Conservation (phyloP, 2,329 filamentous ascomycete species). For the Arthrocladium fulminans region DNA sequence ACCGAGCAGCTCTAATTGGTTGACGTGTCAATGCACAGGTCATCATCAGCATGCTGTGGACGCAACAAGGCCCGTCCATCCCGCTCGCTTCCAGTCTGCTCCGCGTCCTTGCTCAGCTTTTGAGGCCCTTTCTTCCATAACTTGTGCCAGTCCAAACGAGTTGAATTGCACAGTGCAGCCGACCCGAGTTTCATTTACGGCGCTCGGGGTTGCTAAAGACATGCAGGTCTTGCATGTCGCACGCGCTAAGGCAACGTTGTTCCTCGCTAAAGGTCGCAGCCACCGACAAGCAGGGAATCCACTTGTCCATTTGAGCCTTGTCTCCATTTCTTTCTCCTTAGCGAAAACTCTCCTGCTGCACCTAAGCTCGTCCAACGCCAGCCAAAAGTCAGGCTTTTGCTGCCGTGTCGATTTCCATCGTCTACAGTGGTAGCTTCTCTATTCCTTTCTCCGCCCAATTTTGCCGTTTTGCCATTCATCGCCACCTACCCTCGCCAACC, state of each 20-base stretch:
- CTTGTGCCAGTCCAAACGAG: no score
- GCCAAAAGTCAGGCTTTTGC: not conserved
- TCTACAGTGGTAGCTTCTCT: conserved; percentile 2
- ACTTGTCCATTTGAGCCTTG: not conserved
- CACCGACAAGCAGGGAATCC: not conserved
- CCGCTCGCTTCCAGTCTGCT: not conserved
- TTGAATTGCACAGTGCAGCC: no score
- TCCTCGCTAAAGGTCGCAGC: not conserved
- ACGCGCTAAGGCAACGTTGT: not conserved
- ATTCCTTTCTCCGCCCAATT: not conserved
- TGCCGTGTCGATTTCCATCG: not conserved
- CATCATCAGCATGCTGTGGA: not conserved
- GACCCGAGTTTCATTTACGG: not conserved
- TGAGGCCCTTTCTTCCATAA: no score
- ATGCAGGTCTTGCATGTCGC: not conserved
- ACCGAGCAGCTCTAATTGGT: not conserved
- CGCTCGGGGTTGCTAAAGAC: not conserved
- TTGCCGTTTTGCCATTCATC: not conserved
- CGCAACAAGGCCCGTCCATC: not conserved
- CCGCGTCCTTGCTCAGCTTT: no score
- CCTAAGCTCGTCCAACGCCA: not conserved
- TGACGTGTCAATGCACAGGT: not conserved
- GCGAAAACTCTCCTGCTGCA: not conserved
- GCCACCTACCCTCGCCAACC: not conserved
- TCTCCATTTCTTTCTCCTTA: not conserved